Conservation (phyloP, 202 grass and related monocot genomes). For the Elaeis oleifera region DNA sequence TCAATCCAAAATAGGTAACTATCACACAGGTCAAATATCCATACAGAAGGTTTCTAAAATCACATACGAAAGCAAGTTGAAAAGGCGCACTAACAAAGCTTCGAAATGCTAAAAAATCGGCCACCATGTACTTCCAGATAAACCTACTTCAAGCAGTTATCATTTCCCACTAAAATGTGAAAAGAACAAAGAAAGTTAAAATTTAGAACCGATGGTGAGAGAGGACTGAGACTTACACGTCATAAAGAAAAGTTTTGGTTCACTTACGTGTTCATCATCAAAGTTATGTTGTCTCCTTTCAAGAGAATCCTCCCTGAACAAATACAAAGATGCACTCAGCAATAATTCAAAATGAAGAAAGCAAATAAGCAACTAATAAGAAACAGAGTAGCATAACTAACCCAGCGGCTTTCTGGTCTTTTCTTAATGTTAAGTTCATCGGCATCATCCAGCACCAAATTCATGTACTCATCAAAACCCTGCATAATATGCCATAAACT, state of each 20-base stretch:
- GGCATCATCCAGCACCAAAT: conserved; percentile 12
- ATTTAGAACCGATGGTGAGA: no score
- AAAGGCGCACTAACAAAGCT: no score
- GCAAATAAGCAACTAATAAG: not conserved
- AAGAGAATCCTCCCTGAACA: conserved; percentile 5
- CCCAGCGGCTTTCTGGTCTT: conserved; percentile 7
- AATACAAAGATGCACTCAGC: not conserved
- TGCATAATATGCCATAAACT: not conserved
- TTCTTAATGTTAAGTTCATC: conserved; percentile 10
- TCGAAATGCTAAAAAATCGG: no score
- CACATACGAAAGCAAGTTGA: no score
- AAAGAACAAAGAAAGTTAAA: no score
- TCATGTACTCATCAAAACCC: conserved; percentile 19
- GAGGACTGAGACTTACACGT: no score
- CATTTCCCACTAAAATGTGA: no score
- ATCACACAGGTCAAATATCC: no score
- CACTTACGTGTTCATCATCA: conserved; percentile 18
- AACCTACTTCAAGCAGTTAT: no score
- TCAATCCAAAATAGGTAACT: no score
- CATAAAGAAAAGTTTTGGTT: not conserved
- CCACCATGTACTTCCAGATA: no score
- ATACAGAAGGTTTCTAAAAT: no score
- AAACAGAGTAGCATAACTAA: conserved; percentile 1
- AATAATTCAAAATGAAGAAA: not conserved
- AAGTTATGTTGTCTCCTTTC: conserved; percentile 17